Conservation (phyloP, 176 grass and related monocot species). For the Alloteropsis semialata region DNA sequence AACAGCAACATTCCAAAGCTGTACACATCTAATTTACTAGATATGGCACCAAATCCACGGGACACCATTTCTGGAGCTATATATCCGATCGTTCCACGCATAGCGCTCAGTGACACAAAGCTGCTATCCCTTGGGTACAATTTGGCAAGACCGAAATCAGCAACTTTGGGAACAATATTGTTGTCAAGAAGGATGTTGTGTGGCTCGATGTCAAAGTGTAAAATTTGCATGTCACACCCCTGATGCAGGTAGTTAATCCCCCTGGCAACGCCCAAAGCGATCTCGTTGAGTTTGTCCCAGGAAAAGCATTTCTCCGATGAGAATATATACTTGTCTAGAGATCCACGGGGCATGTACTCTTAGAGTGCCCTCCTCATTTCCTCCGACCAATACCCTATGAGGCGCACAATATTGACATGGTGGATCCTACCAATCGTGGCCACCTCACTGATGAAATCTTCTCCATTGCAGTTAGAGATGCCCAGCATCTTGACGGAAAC, state of each 20-base stretch:
- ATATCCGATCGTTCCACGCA: constrained; percentile 14
- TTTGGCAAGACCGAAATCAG: constrained; percentile 61
- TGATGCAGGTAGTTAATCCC: constrained; percentile 55
- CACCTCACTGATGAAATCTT: background rate
- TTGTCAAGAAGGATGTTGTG: constrained; percentile 50
- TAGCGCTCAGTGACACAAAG: constrained; percentile 21
- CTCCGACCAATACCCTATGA: constrained; percentile 42
- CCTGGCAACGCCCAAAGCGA: constrained; percentile 42
- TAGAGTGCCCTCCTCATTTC: constrained; percentile 48
- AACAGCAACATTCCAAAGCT: constrained; percentile 49
- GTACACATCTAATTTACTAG: constrained; percentile 51
- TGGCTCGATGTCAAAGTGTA: constrained; percentile 71
- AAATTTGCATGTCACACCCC: constrained; percentile 57
- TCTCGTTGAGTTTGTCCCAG: constrained; percentile 39
- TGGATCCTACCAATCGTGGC: background rate
- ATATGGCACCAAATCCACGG: constrained; percentile 32
- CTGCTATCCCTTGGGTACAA: constrained; percentile 43
- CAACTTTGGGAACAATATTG: constrained; percentile 44
- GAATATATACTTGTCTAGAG: constrained; percentile 67
- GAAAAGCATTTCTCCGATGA: background rate
- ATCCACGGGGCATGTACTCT: constrained; percentile 59
- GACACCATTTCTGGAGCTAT: constrained; percentile 36
- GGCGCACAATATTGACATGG: constrained; percentile 33
- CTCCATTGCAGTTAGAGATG: background rate
- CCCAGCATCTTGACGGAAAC: background rate